Evolutionary conservation across 2,329 filamentous ascomycete species (phyloP).

Genomic region (Dothidotthia symphoricarpi): DNA sequence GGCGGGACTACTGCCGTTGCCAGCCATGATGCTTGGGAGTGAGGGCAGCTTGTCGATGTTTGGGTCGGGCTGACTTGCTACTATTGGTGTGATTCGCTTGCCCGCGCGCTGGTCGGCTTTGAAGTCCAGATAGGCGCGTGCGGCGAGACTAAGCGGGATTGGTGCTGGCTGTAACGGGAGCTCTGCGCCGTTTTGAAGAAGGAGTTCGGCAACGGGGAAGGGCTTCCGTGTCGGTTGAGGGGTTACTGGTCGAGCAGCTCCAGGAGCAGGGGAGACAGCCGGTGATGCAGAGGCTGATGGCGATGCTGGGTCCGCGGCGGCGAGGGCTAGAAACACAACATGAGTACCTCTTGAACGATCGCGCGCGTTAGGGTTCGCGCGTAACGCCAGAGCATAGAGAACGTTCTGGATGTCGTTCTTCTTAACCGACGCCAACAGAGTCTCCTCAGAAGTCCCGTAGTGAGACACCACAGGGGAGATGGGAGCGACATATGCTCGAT

Average conservation of each 20-base stretch:
- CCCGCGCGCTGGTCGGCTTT: conserved; percentile 55
- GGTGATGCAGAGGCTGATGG: conserved; percentile 55
- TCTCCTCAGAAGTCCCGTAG: conserved; percentile 79
- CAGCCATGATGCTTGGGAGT: conserved; percentile 54
- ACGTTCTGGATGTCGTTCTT: conserved; percentile 93
- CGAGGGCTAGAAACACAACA: conserved; percentile 84
- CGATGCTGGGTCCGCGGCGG: conserved; percentile 84
- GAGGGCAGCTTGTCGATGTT: conserved; percentile 60
- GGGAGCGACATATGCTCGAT: conserved; percentile 75
- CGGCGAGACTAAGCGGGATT: conserved; percentile 78
- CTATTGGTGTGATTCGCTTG: conserved; percentile 43
- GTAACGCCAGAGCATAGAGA: conserved; percentile 82
- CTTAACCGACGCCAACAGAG: conserved; percentile 87
- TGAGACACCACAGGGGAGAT: conserved; percentile 73
- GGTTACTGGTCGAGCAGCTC: conserved; percentile 43
- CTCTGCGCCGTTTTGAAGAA: conserved; percentile 91
- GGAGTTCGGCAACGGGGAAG: conserved; percentile 86
- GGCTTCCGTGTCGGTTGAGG: conserved; percentile 49
- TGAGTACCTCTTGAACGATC: conserved; percentile 88
- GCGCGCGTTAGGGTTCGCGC: conserved; percentile 73
- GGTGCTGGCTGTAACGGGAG: conserved; percentile 73
- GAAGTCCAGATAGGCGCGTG: conserved; percentile 81
- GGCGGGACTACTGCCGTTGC: conserved; percentile 42
- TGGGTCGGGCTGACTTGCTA: conserved; percentile 47
- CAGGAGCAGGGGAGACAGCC: conserved; percentile 46